These are phyloP conservation scores for Neofusicoccum laricinum DNA, from an alignment of 2,329 filamentous ascomycete genomes.

Conservation along the genomic window DNA sequence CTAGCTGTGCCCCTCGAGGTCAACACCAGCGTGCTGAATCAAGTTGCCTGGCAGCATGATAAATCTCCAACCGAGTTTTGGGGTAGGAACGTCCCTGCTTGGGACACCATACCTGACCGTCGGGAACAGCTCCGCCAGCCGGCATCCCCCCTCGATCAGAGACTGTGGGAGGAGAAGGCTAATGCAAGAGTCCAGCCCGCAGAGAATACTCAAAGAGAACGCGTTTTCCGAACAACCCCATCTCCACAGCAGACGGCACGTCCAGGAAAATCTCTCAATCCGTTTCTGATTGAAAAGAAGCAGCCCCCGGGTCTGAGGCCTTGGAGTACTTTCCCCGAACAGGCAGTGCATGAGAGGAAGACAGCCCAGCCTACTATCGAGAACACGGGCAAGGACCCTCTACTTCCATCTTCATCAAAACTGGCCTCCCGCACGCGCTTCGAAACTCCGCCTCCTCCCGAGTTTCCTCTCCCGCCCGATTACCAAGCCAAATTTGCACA, in stretches of 20 bases:
- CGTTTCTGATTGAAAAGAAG: no score
- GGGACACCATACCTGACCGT: background rate
- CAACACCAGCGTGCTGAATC: background rate
- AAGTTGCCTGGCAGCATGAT: background rate
- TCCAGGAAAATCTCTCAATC: background rate
- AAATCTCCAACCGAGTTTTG: background rate
- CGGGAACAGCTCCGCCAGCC: background rate
- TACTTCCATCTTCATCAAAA: background rate
- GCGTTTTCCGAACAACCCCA: background rate
- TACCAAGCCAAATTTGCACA: background rate
- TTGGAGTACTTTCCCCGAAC: no score
- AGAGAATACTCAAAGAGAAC: background rate
- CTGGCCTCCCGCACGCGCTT: background rate
- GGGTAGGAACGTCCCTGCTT: background rate
- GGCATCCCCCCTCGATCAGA: background rate
- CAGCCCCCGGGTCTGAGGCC: no score
- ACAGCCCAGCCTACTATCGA: background rate
- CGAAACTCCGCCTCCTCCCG: no score
- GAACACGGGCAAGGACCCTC: background rate
- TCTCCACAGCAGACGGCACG: background rate
- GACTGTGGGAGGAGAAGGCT: background rate
- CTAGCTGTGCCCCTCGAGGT: background rate
- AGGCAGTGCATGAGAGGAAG: no score
- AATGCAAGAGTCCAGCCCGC: background rate
- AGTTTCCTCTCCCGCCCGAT: background rate